Evolutionary conservation across 2,329 filamentous ascomycete species (phyloP).

Genomic region (Aspergillus sp.): DNA sequence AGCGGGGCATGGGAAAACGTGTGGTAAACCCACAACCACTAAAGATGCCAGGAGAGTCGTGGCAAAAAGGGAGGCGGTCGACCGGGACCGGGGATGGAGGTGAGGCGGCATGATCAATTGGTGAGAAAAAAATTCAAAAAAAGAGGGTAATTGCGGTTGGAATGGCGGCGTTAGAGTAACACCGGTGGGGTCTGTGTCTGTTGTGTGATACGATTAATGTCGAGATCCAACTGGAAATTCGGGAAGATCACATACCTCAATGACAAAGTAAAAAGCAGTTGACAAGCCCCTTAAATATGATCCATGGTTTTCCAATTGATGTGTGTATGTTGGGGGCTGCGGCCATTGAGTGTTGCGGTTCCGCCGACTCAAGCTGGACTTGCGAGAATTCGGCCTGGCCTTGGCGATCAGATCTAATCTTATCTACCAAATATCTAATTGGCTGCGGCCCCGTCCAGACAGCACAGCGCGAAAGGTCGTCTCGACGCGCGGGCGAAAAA

Average conservation of each 20-base stretch:
- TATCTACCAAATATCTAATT: constrained; percentile 27
- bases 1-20: constrained; percentile 84
- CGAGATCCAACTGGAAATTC: background rate
- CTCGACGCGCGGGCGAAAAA: constrained; percentile 4
- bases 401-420: constrained; percentile 35
- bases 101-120: constrained; percentile 62
- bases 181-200: constrained; percentile 6
- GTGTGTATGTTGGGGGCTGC: background rate
- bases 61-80: constrained; percentile 90
- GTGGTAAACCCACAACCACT: constrained; percentile 83
- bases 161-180: constrained; percentile 3
- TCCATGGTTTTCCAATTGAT: constrained; percentile 8
- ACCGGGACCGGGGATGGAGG: constrained; percentile 86
- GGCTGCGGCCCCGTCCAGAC: constrained; percentile 8
- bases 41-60: constrained; percentile 87
- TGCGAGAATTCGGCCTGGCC: constrained; percentile 14
- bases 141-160: constrained; percentile 1
- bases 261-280: background rate
- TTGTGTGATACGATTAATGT: no score
- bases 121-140: background rate
- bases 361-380: background rate
- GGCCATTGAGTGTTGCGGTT: background rate
- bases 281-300: background rate
- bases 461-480: background rate
- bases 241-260: background rate